Base-by-base conservation (phyloP, 2,329 filamentous ascomycete species). In the Bisporella sp. region DNA sequence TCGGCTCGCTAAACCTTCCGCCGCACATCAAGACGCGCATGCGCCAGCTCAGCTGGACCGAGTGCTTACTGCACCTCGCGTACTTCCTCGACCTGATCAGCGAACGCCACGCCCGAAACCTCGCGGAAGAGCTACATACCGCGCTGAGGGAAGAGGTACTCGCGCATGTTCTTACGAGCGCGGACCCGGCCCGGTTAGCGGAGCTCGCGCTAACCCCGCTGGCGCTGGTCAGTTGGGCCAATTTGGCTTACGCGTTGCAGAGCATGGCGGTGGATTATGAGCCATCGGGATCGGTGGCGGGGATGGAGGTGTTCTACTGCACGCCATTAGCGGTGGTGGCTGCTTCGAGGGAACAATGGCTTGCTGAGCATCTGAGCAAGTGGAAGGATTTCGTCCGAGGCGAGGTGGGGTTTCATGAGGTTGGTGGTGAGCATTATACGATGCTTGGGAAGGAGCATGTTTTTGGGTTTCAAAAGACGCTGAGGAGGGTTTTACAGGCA, bases 1-100 rank as follows among this genome's bases (percentile, higher is more conserved):
- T 73, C 1, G 74, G 66, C 6, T 62, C 57, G 45, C 70, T 75
- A 52, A 73, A 78, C 58, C 66, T 72, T 1, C 74, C 74, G 2
- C 75, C 73, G 5, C 69, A 74, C 52, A 75, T 76, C 59, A 72
- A 51, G 39, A 37, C n/a, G 11, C 47, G 49, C 11, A 51, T 53
- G 47, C 41, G 41, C 1, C 45, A 53, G 31, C 58, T 71, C 2
- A 56, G 65, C 48, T 72, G 64, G 64, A 62, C 48, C 6, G 57
- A 56, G 12, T 62, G 62, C 33, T 50, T 71, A 8, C 48, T 69
- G 1, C 62, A 70, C 50, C 55, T 72, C 1, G 48, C 63, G 0
- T 63, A 63, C 43, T 72, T 71, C 55, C 57, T 67, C 3, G 61
- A 53, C 29, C 49, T 72, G 11, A 63, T 69, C 7, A 59, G 53